Percentiles rank a stretch among this genome's conserved stretches.
phyloP scores from a whole-genome alignment of 192 early-diverging fungal genomes.

The Rhizophlyctis rosea region DNA sequence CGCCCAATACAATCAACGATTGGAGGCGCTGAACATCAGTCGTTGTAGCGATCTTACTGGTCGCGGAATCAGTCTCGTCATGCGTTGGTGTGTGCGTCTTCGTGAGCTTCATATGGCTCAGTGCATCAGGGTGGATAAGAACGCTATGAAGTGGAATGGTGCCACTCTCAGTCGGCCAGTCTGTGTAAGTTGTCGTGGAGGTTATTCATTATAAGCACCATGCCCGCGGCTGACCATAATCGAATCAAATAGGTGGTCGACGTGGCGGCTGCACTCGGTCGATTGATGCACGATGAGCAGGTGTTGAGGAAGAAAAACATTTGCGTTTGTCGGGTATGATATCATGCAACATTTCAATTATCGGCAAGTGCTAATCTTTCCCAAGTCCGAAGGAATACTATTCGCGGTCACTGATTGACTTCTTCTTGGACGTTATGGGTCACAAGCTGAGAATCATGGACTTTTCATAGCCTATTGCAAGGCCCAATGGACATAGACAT shows the following conservation, averaged over 20 bases:
- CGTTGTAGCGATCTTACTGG: too few species aligned
- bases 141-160: too few species aligned
- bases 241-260: slow-evolving; percentile 58
- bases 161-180: slow-evolving; percentile 68
- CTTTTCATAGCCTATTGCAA: slow-evolving; percentile 71
- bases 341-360: neutral
- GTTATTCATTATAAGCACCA: neutral
- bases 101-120: too few species aligned
- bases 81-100: too few species aligned
- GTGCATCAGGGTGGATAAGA: too few species aligned
- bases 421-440: slow-evolving; percentile 60
- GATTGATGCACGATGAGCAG: slow-evolving; percentile 66
- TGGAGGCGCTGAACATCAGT: too few species aligned
- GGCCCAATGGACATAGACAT: too few species aligned
- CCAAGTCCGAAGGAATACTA: slow-evolving; percentile 70
- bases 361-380: neutral
- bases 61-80: too few species aligned
- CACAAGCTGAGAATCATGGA: slow-evolving; percentile 61
- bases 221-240: neutral
- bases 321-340: slow-evolving; percentile 80
- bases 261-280: slow-evolving; percentile 79
- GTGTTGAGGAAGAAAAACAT: slow-evolving; percentile 80
- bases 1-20: too few species aligned
- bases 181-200: slow-evolving; percentile 44
- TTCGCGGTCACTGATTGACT: slow-evolving; percentile 66